Percentiles rank a stretch among this genome's conserved stretches.
phyloP scores from a whole-genome alignment of 768 basidiomycete species.

The Lactifluus volemus region DNA sequence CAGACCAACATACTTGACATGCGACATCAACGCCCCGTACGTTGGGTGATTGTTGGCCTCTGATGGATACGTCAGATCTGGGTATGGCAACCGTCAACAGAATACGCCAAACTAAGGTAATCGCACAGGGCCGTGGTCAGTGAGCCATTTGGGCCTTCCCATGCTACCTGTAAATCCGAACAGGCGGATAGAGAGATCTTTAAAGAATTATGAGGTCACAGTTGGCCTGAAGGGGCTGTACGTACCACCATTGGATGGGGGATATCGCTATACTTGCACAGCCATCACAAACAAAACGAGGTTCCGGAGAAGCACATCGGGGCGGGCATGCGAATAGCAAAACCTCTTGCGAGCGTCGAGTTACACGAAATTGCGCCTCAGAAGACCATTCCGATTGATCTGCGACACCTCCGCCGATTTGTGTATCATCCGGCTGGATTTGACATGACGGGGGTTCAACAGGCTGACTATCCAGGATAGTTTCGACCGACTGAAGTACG shows the following conservation, averaged over 20 bases:
- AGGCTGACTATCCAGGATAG: background rate
- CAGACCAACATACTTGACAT: conserved; percentile 14
- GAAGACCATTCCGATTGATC: background rate
- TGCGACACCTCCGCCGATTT: background rate
- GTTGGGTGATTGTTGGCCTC: background rate
- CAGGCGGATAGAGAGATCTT: conserved; percentile 21
- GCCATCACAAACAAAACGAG: conserved; percentile 17
- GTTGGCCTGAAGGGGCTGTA: background rate
- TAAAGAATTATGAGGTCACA: background rate
- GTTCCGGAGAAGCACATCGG: conserved; percentile 18
- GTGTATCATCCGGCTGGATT: background rate
- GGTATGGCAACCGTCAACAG: background rate
- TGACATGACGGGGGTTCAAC: background rate
- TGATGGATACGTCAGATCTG: conserved; percentile 3
- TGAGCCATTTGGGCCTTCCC: conserved; percentile 21
- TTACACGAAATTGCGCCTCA: background rate
- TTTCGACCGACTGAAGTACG: background rate
- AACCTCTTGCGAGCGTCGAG: background rate
- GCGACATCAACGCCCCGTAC: conserved; percentile 5
- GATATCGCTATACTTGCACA: conserved; percentile 7
- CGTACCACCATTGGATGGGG: conserved; percentile 11
- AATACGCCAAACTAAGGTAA: conserved; percentile 7
- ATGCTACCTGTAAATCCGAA: conserved; percentile 21
- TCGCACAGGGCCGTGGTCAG: conserved; percentile 19
- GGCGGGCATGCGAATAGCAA: background rate